Evolutionary conservation across 129 eudicot species (phyloP).

Genomic region (Lactuca saligna): DNA sequence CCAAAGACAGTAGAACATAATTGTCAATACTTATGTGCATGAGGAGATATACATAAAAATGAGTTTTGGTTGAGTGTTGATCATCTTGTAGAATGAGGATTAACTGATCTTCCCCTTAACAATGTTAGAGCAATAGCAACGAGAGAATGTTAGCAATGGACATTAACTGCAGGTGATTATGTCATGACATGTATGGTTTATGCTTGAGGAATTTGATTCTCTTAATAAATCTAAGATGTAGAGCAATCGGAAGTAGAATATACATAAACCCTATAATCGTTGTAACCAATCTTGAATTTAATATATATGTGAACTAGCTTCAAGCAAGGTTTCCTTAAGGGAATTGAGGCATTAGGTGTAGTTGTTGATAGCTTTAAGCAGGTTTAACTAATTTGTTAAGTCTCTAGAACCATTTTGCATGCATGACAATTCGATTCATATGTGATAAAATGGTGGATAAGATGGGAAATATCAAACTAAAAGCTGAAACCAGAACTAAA

Average conservation of each 20-base stretch:
- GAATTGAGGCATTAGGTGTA: not conserved
- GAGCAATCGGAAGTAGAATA: not conserved
- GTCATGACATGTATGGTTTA: not conserved
- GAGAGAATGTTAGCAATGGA: not conserved
- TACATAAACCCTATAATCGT: slow-evolving; percentile 6
- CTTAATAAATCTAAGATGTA: not conserved
- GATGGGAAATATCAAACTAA: not conserved
- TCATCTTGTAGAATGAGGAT: slow-evolving; percentile 12
- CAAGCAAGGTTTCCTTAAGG: not conserved
- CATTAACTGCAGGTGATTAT: slow-evolving; percentile 4
- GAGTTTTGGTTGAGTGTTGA: not conserved
- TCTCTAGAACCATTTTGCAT: not conserved
- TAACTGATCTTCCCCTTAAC: not conserved
- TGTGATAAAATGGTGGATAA: not conserved
- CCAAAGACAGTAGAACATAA: not conserved
- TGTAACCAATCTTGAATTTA: slow-evolving; percentile 3
- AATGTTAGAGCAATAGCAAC: not conserved
- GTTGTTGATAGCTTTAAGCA: not conserved
- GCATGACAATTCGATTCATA: not conserved
- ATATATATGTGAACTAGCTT: not conserved
- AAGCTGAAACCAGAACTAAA: slow-evolving; percentile 11
- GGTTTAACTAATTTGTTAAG: slow-evolving; percentile 10
- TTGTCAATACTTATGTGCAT: not conserved
- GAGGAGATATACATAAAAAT: not conserved
- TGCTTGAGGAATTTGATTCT: not conserved